Evolutionary conservation across 2,329 filamentous ascomycete genomes (phyloP).

Genomic region (Chaetomium olivaceum): DNA sequence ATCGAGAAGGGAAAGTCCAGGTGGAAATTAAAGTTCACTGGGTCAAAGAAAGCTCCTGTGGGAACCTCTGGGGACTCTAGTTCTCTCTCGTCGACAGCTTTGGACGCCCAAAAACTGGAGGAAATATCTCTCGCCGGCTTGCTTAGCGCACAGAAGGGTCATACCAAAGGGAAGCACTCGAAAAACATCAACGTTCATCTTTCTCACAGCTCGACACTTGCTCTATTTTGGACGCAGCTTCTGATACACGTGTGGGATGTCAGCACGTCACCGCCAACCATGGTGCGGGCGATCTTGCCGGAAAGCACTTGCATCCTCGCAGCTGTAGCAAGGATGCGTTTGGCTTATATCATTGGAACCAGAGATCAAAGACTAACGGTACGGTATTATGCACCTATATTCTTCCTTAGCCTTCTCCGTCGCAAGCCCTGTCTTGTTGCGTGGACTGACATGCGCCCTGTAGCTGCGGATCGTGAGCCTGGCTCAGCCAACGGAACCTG

Average conservation of each 20-base stretch:
- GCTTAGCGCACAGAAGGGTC: conserved; percentile 34
- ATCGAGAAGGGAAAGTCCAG: conserved; percentile 36
- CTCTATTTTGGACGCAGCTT: conserved; percentile 43
- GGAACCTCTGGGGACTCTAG: conserved; percentile 40
- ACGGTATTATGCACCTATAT: conserved; percentile 21
- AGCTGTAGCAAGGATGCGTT: conserved; percentile 40
- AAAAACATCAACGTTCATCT: conserved; percentile 41
- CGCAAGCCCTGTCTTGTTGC: background rate
- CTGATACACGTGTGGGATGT: conserved; percentile 44
- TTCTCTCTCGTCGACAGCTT: conserved; percentile 40
- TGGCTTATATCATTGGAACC: conserved; percentile 44
- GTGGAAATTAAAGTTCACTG: conserved; percentile 36
- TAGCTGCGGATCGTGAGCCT: conserved; percentile 44
- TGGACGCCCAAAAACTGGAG: conserved; percentile 41
- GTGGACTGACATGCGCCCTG: background rate
- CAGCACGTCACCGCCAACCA: conserved; percentile 40
- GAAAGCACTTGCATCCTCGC: conserved; percentile 44
- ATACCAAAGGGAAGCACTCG: conserved; percentile 35
- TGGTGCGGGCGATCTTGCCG: conserved; percentile 38
- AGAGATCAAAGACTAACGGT: conserved; percentile 46
- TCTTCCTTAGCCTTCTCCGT: background rate
- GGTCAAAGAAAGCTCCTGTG: conserved; percentile 34
- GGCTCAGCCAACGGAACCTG: conserved; percentile 35
- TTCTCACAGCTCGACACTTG: conserved; percentile 43
- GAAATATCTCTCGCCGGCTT: conserved; percentile 42